Evolutionary conservation across 108 stramenopile species (phyloP), one percentile per base, ranked within the genome.

Genomic region (Nitzschia putrida): DNA sequence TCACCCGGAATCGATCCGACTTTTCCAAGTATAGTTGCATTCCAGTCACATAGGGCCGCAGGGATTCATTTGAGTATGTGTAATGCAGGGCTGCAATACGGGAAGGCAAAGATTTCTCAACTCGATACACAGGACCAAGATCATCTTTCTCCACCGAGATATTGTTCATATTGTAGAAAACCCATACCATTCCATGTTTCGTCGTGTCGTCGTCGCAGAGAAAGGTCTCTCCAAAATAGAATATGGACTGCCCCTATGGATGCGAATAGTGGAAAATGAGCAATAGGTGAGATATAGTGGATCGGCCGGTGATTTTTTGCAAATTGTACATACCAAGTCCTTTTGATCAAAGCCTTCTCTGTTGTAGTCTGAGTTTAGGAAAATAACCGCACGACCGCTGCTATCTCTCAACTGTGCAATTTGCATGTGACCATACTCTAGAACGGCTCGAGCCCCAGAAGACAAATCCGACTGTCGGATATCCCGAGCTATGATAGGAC

Each of bases 381-480:
- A 64, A 18, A 72, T 12, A 29, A 74, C 49, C 0, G 56, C 56
- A 13, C 73, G 24, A 14, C 73, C 73, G 0, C 66, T 43, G 3
- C 41, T n/a, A 53, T 74, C 73, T 12, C 65, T 45, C 23, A 18
- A 25, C 12, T 47, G 55, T 45, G 53, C 26, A 12, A 40, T n/a
- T 53, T 74, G 73, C 57, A 66, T 37, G 7, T 24, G 24, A 22
- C 73, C 73, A 37, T 18, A 60, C 42, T 67, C 39, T 45, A 74
- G 38, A 50, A 45, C 41, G 2, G 20, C 21, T 60, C 21, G 44
- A 41, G 24, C 56, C 3, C 42, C 39, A 7, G 0, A 14, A 12
- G 34, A 34, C 22, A 74, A 50, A 67, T 67, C 64, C 2, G 64
- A 66, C 13, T 52, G 24, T 26, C 71, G 71, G 22, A 72, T 41